Evolutionary conservation across 305 asterid genomes (phyloP), one percentile per base, ranked within the genome.

Genomic region (Solanum hybrid): DNA sequence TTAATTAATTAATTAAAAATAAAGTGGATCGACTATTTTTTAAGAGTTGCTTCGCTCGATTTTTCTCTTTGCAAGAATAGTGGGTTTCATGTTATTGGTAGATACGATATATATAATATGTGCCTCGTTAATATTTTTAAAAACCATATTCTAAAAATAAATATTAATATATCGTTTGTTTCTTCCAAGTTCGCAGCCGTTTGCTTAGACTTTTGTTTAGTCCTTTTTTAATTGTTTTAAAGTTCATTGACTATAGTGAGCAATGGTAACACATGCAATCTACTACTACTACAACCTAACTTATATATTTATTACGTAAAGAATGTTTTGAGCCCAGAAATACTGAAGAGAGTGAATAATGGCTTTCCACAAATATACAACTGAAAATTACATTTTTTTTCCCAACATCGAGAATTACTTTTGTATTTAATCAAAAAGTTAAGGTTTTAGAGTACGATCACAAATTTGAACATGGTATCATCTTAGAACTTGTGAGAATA

Each of bases 41-140:
- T 89, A 35, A 77, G 19, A 71, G 45, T 86, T 40, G 22, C 85
- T 24, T 40, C 86, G 19, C 38, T 88, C 24, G 45, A 76, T n/a
- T 19, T 84, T 90, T 84, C 69, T 86, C 73, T 37, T 88, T 85
- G 90, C 91, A 24, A 92, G 89, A 91, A 29, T 90, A 90, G 92
- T 95, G 98, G 93, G 92, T 88, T 81, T 92, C 96, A 93, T 91
- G 95, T 93, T 94, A 92, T 94, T 92, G 96, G 92, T 86, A 87
- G 90, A 82, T 91, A 45, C 91, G 60, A 42, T 36, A 75, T 31
- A 7, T 73, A 29, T 87, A 35, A 27, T 82, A 15, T 15, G 29
- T 71, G 60, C 73, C 26, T 81, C 1, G 66, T 51, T 42, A 27
- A 31, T 4, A 13, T 42, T 45, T 27, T 81, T 78, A 13, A 26